These are phyloP conservation scores for Aureobasidium sp. DNA, from an alignment of 2,329 filamentous ascomycete species.

Conservation along the genomic window DNA sequence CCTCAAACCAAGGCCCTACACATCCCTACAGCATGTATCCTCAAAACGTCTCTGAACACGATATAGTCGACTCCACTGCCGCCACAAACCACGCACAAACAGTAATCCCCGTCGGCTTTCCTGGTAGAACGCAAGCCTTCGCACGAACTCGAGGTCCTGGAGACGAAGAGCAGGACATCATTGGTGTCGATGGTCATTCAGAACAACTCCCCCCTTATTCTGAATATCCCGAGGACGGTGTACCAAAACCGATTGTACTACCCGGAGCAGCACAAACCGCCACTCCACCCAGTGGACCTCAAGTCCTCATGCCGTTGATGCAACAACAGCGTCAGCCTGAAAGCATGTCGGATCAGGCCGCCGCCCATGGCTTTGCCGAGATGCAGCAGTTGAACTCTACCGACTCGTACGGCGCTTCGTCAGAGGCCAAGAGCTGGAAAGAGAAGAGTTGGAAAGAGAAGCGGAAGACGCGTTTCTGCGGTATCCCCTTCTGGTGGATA, in stretches of 20 bases:
- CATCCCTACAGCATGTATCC: conserved; percentile 84
- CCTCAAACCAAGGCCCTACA: conserved; percentile 55
- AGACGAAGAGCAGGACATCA: conserved; percentile 80
- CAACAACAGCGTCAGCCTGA: conserved; percentile 20
- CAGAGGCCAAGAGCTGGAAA: conserved; percentile 23
- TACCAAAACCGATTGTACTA: conserved; percentile 16
- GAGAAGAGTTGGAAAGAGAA: conserved; percentile 32
- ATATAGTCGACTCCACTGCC: conserved; percentile 35
- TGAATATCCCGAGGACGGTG: conserved; percentile 71
- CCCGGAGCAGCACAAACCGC: not conserved
- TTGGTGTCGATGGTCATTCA: conserved; percentile 79
- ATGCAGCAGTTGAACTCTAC: conserved; percentile 11
- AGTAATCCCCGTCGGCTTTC: conserved; percentile 65
- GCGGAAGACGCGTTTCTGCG: conserved; percentile 27
- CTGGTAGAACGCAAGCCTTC: conserved; percentile 55
- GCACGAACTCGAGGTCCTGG: conserved; percentile 67
- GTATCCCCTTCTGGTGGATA: conserved; percentile 28
- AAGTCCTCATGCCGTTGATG: conserved; percentile 26
- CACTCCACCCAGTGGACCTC: conserved; percentile 14
- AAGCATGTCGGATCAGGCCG: conserved; percentile 25
- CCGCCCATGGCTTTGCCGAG: conserved; percentile 1
- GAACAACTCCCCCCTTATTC: conserved; percentile 91
- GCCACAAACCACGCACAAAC: conserved; percentile 30
- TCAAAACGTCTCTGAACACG: conserved; percentile 57
- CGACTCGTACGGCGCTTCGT: conserved; percentile 10